Conservation (phyloP, 495 filamentous ascomycete genomes). For the Trichoderma reesei region DNA sequence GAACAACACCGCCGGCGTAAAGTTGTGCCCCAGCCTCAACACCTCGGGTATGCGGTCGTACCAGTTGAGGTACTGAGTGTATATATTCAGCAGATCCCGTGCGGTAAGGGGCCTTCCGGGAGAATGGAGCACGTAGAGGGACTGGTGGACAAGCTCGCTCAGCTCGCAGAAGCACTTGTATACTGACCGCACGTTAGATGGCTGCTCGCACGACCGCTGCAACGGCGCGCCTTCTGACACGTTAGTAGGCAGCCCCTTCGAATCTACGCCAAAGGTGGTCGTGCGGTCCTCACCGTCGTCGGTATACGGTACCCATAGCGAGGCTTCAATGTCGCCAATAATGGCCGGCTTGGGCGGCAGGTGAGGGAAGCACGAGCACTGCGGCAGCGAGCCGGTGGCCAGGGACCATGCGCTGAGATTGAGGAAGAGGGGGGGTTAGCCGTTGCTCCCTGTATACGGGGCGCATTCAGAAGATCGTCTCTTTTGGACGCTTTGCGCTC, state of each 20-base stretch:
- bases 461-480: too few relatives aligned
- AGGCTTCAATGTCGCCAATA: slow-evolving; percentile 43
- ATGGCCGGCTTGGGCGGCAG: slow-evolving; percentile 48
- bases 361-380: slow-evolving; percentile 47
- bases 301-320: slow-evolving; percentile 48
- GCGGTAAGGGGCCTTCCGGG: slow-evolving; percentile 50
- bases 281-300: slow-evolving; percentile 38
- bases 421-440: too few relatives aligned
- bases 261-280: not conserved
- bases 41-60: slow-evolving; percentile 50
- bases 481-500: too few relatives aligned
- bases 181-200: slow-evolving; percentile 46
- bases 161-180: slow-evolving; percentile 55
- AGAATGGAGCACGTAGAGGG: slow-evolving; percentile 52
- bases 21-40: slow-evolving; percentile 46
- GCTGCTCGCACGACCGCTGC: slow-evolving; percentile 40
- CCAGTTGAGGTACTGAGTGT: slow-evolving; percentile 53
- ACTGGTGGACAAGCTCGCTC: slow-evolving; percentile 57
- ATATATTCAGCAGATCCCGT: slow-evolving; percentile 43
- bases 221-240: slow-evolving; percentile 27
- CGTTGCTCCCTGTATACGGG: not conserved
- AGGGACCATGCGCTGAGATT: slow-evolving; percentile 53
- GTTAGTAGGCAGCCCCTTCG: slow-evolving; percentile 15
- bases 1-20: slow-evolving; percentile 51
- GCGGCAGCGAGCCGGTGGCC: slow-evolving; percentile 51